These are phyloP conservation scores for Geosmithia flava DNA, from an alignment of 2,329 filamentous ascomycete species.

Conservation along the genomic window DNA sequence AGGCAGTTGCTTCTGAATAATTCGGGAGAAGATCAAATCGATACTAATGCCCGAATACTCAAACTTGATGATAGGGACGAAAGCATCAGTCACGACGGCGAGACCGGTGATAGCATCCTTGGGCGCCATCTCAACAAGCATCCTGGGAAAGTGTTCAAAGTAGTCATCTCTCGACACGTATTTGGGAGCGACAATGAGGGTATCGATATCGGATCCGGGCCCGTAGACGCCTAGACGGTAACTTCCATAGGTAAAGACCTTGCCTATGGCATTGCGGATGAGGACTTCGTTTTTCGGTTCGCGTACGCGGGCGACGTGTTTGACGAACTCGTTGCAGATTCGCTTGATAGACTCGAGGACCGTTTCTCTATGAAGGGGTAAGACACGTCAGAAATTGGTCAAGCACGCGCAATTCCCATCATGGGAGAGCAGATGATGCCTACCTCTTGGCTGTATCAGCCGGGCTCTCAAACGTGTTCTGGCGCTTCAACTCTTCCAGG, in stretches of 20 bases:
- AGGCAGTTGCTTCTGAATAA: conserved; percentile 60
- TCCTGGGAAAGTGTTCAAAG: conserved; percentile 74
- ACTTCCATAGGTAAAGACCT: conserved; percentile 93
- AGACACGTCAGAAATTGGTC: background rate
- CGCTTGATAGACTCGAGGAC: conserved; percentile 67
- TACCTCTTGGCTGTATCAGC: conserved; percentile 77
- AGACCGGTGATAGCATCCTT: conserved; percentile 74
- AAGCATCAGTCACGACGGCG: conserved; percentile 76
- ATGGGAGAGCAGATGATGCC: conserved; percentile 4
- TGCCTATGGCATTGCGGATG: conserved; percentile 75
- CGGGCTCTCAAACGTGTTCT: conserved; percentile 83
- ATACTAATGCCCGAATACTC: conserved; percentile 86
- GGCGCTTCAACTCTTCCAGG: conserved; percentile 69
- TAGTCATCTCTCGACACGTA: conserved; percentile 85
- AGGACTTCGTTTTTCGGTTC: conserved; percentile 61
- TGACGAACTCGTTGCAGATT: conserved; percentile 79
- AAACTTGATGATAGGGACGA: conserved; percentile 95
- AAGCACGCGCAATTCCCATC: background rate
- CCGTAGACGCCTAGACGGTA: conserved; percentile 90
- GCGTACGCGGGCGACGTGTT: conserved; percentile 62
- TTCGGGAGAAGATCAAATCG: conserved; percentile 79
- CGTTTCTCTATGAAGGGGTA: conserved; percentile 36
- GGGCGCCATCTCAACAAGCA: conserved; percentile 66
- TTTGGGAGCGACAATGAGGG: conserved; percentile 81
- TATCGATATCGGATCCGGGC: conserved; percentile 96